Conservation (phyloP, 768 basidiomycete species). For the Leccinum disarticulatum region DNA sequence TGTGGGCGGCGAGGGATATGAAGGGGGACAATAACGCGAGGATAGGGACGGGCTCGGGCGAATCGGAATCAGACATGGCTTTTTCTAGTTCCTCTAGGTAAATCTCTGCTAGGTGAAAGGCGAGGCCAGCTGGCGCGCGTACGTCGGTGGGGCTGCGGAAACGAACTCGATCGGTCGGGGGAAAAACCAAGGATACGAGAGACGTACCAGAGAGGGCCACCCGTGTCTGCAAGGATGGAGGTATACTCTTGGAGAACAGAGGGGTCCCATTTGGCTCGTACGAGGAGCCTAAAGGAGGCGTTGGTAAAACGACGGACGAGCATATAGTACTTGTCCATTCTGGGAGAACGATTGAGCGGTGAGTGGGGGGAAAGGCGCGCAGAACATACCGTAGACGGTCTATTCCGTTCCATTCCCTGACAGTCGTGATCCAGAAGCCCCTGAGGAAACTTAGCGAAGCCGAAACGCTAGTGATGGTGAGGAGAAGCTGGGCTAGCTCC, state of each 20-base stretch:
- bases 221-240: conserved; percentile 57
- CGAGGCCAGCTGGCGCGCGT: conserved; percentile 73
- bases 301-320: conserved; percentile 88
- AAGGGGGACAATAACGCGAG: conserved; percentile 66
- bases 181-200: not conserved
- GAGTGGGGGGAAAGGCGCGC: not conserved
- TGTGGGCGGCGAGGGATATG: conserved; percentile 66
- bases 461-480: conserved; percentile 58
- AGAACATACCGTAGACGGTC: conserved; percentile 77
- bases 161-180: conserved; percentile 6
- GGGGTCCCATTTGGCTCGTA: conserved; percentile 66
- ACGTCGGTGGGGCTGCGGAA: conserved; percentile 59
- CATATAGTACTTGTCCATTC: conserved; percentile 98
- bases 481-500: conserved; percentile 78
- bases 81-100: conserved; percentile 89
- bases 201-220: conserved; percentile 83
- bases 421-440: conserved; percentile 89
- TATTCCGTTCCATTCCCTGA: conserved; percentile 92
- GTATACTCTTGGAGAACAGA: conserved; percentile 59
- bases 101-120: conserved; percentile 86
- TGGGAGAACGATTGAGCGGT: conserved; percentile 32
- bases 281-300: conserved; percentile 79
- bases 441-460: conserved; percentile 74
- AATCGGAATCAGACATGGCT: conserved; percentile 36
- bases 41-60: conserved; percentile 46